phyloP scores from a whole-genome alignment of 2,329 filamentous ascomycete genomes.

The Paraphaeosphaeria minitans region DNA sequence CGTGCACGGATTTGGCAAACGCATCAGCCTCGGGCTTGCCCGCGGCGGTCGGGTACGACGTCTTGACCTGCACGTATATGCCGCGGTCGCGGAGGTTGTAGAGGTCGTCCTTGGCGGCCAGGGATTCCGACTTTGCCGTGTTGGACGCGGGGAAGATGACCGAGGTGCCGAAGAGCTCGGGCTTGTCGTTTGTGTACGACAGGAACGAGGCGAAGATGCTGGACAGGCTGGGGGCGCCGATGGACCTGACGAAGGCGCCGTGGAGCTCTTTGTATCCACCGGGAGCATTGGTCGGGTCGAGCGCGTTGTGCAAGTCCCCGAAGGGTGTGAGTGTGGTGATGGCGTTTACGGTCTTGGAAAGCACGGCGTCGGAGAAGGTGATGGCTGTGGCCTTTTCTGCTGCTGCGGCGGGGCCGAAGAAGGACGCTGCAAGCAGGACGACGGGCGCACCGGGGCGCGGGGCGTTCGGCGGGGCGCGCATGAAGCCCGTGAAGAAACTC shows the following conservation, averaged over 20 bases:
- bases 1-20: constrained; percentile 12
- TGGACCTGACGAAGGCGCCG: constrained; percentile 23
- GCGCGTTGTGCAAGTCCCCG: constrained; percentile 24
- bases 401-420: constrained; percentile 27
- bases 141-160: constrained; percentile 14
- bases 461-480: constrained; percentile 36
- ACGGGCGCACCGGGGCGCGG: constrained; percentile 38
- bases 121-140: not conserved
- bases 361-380: constrained; percentile 18
- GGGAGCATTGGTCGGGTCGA: constrained; percentile 29
- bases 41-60: constrained; percentile 10
- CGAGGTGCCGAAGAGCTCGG: constrained; percentile 20
- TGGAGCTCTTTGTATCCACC: constrained; percentile 39
- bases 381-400: constrained; percentile 26
- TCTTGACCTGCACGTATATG: constrained; percentile 16
- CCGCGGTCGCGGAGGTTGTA: constrained; percentile 12
- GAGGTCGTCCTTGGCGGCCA: constrained; percentile 1
- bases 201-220: constrained; percentile 29
- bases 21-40: constrained; percentile 16
- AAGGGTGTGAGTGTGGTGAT: constrained; percentile 28
- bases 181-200: constrained; percentile 21
- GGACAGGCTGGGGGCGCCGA: constrained; percentile 21
- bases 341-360: constrained; percentile 24
- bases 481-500: constrained; percentile 28
- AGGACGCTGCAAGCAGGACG: constrained; percentile 25